phyloP scores from a whole-genome alignment of 1,284 basidiomycete genomes.

The Ustilago vetiveriae region DNA sequence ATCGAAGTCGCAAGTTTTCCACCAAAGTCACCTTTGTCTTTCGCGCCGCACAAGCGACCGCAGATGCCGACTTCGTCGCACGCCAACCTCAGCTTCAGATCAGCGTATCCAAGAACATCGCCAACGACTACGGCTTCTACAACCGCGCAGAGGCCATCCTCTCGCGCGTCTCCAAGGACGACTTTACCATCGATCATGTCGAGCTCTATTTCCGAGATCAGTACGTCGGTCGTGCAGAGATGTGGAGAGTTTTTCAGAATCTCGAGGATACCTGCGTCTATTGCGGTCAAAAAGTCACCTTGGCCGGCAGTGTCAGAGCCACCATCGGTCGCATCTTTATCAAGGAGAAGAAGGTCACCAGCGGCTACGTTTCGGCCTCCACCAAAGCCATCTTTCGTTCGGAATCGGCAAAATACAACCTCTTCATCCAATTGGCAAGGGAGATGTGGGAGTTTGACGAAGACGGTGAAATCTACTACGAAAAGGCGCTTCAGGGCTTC shows the following conservation, averaged over 20 bases:
- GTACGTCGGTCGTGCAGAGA: constrained; percentile 65
- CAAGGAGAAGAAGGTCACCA: constrained; percentile 69
- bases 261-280: constrained; percentile 66
- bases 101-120: constrained; percentile 56
- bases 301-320: constrained; percentile 62
- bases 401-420: constrained; percentile 77
- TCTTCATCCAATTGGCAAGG: constrained; percentile 94
- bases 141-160: constrained; percentile 59
- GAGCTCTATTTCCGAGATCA: constrained; percentile 67
- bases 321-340: constrained; percentile 65
- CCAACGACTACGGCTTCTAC: constrained; percentile 54
- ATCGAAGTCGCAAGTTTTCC: constrained; percentile 21
- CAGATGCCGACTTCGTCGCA: constrained; percentile 53
- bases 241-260: constrained; percentile 63
- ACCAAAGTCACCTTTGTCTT: constrained; percentile 57
- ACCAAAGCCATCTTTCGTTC: constrained; percentile 92
- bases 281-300: constrained; percentile 62
- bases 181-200: constrained; percentile 61
- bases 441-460: constrained; percentile 98
- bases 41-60: constrained; percentile 44
- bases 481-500: constrained; percentile 85
- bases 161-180: constrained; percentile 47
- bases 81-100: constrained; percentile 59
- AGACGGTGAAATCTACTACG: constrained; percentile 84
- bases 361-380: constrained; percentile 80